Conservation (phyloP, 2,329 filamentous ascomycete species). For the Thelonectria discophora region DNA sequence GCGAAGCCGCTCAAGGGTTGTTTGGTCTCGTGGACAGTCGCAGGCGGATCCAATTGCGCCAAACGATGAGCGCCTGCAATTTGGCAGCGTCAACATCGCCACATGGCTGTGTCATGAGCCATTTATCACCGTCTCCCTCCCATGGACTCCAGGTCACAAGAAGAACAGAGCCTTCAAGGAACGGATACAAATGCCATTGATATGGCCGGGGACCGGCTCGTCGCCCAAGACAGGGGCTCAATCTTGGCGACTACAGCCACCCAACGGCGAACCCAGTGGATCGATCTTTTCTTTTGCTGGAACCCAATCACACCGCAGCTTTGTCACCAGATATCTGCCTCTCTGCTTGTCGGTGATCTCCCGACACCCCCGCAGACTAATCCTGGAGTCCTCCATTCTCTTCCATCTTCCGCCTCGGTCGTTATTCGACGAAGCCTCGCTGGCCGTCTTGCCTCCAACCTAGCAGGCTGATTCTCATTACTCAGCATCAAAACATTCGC, state of each 20-base stretch:
- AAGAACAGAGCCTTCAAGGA: background rate
- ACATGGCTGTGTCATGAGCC: conserved; percentile 8
- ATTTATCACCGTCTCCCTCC: conserved; percentile 5
- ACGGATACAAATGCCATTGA: conserved; percentile 1
- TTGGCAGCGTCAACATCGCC: conserved; percentile 22
- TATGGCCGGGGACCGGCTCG: conserved; percentile 2
- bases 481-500: background rate
- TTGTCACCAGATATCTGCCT: background rate
- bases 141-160: background rate
- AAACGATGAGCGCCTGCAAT: conserved; percentile 23
- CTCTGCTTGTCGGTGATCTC: background rate
- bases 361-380: background rate
- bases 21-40: conserved; percentile 22
- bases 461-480: background rate
- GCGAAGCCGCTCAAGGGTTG: conserved; percentile 13
- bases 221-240: background rate
- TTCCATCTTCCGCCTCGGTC: background rate
- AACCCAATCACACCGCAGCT: background rate
- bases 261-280: background rate
- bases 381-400: background rate
- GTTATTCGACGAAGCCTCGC: background rate
- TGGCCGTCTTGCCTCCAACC: background rate
- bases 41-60: conserved; percentile 2
- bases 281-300: background rate
- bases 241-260: conserved; percentile 1